Conservation (phyloP, 2,329 filamentous ascomycete species). For the Didymella lethalis region DNA sequence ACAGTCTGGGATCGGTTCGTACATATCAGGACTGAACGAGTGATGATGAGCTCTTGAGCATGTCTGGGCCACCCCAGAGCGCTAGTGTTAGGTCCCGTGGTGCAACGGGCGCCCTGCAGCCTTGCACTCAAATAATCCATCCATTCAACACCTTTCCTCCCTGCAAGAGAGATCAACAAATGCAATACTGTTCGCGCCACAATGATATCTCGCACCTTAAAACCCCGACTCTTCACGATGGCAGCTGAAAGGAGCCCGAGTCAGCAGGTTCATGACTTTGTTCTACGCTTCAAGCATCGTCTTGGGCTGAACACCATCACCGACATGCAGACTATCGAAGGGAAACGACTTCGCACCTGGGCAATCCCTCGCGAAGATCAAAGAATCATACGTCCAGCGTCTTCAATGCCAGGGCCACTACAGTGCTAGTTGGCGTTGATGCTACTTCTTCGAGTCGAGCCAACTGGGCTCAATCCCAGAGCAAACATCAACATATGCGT, state of each 20-base stretch:
- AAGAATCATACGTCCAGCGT: neutral
- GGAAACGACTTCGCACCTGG: neutral
- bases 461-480: conserved; percentile 58
- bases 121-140: too few relatives aligned
- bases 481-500: conserved; percentile 60
- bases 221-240: neutral
- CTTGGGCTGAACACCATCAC: neutral
- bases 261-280: neutral
- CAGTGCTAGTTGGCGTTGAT: too few relatives aligned
- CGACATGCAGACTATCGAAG: neutral
- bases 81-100: conserved; percentile 7
- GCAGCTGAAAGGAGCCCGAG: neutral
- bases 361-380: neutral
- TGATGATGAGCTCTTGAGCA: neutral
- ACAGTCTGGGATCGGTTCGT: neutral
- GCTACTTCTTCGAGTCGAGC: conserved; percentile 50
- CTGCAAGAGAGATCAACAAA: neutral
- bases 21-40: neutral
- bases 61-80: neutral
- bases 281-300: neutral
- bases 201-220: neutral
- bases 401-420: too few relatives aligned
- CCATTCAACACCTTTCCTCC: neutral
- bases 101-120: neutral
- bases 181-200: neutral